These are phyloP conservation scores for Periconia sp. DNA, from an alignment of 2,329 filamentous ascomycete species.

Conservation along the genomic window DNA sequence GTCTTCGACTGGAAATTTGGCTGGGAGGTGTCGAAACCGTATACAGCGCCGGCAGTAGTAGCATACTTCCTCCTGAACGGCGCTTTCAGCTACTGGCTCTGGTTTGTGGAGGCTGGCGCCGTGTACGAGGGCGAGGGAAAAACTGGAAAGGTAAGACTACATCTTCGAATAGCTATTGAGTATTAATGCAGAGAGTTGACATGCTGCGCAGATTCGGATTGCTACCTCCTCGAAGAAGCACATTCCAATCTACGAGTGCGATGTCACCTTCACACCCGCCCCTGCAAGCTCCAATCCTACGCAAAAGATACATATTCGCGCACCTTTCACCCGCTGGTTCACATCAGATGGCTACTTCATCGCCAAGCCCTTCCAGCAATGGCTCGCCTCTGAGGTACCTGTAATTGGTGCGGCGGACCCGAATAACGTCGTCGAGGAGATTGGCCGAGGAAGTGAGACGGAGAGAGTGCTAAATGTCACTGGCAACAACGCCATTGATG, in stretches of 20 bases:
- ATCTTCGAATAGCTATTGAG: not conserved
- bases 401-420: slow-evolving; percentile 71
- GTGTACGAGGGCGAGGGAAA: slow-evolving; percentile 79
- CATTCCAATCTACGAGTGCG: slow-evolving; percentile 79
- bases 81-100: slow-evolving; percentile 82
- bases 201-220: slow-evolving; percentile 69
- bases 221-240: slow-evolving; percentile 77
- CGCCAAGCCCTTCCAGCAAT: slow-evolving; percentile 76
- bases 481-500: slow-evolving; percentile 39
- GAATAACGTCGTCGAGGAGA: slow-evolving; percentile 54
- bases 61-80: slow-evolving; percentile 81
- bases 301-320: slow-evolving; percentile 61
- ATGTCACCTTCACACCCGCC: slow-evolving; percentile 60
- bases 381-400: slow-evolving; percentile 72
- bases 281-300: slow-evolving; percentile 34
- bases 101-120: slow-evolving; percentile 78
- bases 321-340: slow-evolving; percentile 78
- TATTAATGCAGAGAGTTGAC: slow-evolving; percentile 4
- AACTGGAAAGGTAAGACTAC: slow-evolving; percentile 65
- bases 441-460: slow-evolving; percentile 43
- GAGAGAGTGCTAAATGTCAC: slow-evolving; percentile 35
- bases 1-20: slow-evolving; percentile 89
- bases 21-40: slow-evolving; percentile 84
- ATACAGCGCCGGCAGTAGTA: slow-evolving; percentile 78
- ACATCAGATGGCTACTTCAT: slow-evolving; percentile 75